Evolutionary conservation across 2,329 filamentous ascomycete genomes (phyloP).

Genomic region (Aspergillus carbonarius): DNA sequence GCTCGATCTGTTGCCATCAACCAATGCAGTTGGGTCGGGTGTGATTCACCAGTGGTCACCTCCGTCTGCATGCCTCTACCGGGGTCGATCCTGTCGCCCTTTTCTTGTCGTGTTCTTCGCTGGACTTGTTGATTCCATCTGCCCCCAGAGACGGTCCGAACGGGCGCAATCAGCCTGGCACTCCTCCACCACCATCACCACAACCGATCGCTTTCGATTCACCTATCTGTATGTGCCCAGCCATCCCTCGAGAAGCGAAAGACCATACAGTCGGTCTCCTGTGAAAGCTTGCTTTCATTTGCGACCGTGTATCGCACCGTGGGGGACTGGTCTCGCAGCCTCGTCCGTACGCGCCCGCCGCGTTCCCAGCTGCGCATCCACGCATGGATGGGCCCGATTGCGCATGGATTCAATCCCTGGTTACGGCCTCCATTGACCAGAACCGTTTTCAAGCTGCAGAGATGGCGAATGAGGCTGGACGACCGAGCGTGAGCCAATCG

Average conservation of each 20-base stretch:
- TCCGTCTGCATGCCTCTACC: not conserved
- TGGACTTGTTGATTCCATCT: not conserved
- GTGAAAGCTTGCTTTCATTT: not conserved
- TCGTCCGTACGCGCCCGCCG: not conserved
- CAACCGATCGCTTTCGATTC: not conserved
- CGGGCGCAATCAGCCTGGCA: not conserved
- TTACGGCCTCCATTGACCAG: not conserved
- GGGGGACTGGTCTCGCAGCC: not conserved
- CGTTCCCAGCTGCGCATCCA: not conserved
- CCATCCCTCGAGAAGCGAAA: not conserved
- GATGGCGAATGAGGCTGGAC: not conserved
- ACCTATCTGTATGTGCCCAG: not conserved
- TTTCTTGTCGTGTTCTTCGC: not conserved
- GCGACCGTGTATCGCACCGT: not conserved
- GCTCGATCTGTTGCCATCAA: not conserved
- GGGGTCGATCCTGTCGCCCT: no score
- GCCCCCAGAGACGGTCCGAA: not conserved
- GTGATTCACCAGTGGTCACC: not conserved
- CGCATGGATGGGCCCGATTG: not conserved
- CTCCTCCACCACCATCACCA: not conserved
- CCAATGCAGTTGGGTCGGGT: not conserved
- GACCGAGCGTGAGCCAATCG: not conserved
- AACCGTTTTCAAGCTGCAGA: not conserved
- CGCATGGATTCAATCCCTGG: not conserved
- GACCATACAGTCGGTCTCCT: not conserved